Conservation (phyloP, 2,329 filamentous ascomycete species). For the Aureobasidium vineae region DNA sequence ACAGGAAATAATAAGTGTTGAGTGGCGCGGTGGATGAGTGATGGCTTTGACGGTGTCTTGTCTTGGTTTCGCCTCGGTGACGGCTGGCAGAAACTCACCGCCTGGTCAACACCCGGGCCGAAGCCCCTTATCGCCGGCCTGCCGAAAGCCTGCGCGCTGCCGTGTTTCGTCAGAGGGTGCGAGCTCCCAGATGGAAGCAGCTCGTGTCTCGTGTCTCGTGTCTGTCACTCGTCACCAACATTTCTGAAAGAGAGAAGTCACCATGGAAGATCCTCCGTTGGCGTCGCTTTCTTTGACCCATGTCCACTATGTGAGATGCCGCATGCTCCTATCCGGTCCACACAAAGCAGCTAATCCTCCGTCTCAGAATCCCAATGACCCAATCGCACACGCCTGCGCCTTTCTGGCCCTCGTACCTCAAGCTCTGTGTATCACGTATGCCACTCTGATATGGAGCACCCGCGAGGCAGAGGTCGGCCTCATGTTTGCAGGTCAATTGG, state of each 20-base stretch:
- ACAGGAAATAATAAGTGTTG: background rate
- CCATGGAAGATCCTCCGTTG: conserved; percentile 58
- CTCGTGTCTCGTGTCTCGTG: background rate
- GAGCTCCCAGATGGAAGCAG: background rate
- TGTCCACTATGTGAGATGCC: conserved; percentile 79
- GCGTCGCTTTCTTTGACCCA: conserved; percentile 93
- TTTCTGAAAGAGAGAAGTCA: conserved; percentile 7
- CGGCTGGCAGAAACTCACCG: conserved; percentile 17
- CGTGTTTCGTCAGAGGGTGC: background rate
- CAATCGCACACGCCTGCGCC: conserved; percentile 80
- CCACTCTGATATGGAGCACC: conserved; percentile 83
- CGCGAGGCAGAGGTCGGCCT: conserved; percentile 85
- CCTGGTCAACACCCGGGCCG: background rate
- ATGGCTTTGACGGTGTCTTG: conserved; percentile 7
- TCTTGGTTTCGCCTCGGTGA: conserved; percentile 21
- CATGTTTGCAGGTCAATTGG: conserved; percentile 89
- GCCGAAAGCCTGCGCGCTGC: background rate
- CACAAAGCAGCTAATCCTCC: conserved; percentile 7
- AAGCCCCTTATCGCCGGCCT: conserved; percentile 2
- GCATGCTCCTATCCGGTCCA: background rate
- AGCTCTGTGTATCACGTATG: conserved; percentile 85
- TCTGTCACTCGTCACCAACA: background rate
- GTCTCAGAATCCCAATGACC: conserved; percentile 76
- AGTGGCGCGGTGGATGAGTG: background rate
- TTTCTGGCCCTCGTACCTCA: conserved; percentile 94